Percentiles rank a stretch among this genome's conserved stretches.
These are phyloP conservation scores for Aphanocladium album DNA, from an alignment of 2,329 filamentous ascomycete species.

Conservation along the genomic window DNA sequence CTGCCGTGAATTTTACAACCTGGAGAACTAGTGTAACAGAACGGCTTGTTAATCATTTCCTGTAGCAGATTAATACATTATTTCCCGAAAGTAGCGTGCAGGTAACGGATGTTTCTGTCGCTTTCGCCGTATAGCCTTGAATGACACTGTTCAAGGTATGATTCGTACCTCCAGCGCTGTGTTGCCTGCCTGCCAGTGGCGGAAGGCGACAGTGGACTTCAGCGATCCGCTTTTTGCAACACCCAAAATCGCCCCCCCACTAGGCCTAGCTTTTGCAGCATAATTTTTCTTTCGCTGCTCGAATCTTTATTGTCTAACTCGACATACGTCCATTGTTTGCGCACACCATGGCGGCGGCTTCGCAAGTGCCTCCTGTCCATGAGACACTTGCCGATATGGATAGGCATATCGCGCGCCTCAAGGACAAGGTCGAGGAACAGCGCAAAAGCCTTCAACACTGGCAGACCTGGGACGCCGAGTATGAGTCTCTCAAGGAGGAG, in stretches of 20 bases:
- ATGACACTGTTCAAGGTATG: neutral
- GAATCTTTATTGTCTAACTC: neutral
- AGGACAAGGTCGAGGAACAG: conserved; percentile 66
- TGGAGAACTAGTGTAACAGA: neutral
- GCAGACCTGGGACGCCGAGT: conserved; percentile 88
- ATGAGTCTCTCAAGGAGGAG: conserved; percentile 82
- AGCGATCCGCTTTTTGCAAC: conserved; percentile 9
- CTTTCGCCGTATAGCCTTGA: neutral
- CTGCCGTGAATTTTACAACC: neutral
- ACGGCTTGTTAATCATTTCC: neutral
- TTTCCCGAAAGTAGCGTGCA: neutral
- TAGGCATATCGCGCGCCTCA: conserved; percentile 67
- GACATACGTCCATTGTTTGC: neutral
- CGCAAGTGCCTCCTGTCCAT: conserved; percentile 20
- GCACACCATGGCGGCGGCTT: conserved; percentile 4
- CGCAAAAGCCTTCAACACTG: conserved; percentile 76
- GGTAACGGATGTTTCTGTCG: neutral
- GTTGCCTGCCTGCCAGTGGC: neutral
- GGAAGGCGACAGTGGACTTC: neutral
- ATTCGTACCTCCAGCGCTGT: neutral
- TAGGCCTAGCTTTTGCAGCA: neutral
- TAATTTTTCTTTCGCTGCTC: conserved; percentile 1
- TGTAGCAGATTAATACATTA: neutral
- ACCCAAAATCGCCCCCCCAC: neutral
- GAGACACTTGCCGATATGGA: conserved; percentile 65